Evolutionary conservation across 1,284 basidiomycete species (phyloP).

Genomic region (Leccinum huronense): DNA sequence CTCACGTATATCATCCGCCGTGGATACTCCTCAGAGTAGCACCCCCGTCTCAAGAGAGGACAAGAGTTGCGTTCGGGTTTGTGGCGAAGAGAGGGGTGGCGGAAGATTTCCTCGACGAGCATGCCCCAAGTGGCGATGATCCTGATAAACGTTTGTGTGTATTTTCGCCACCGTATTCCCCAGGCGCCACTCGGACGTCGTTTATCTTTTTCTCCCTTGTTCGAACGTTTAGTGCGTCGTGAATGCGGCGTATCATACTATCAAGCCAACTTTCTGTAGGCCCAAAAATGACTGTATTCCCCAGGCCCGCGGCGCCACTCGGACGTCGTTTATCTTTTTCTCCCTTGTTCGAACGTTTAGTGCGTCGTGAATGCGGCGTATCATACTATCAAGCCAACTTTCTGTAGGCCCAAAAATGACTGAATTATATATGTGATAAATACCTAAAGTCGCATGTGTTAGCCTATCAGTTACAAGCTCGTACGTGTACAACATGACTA

Average conservation of each 20-base stretch:
- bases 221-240: neutral
- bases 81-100: conserved; percentile 73
- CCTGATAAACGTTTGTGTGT: neutral
- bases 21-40: conserved; percentile 46
- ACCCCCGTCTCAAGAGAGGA: conserved; percentile 62
- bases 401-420: no score
- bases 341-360: neutral
- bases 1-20: conserved; percentile 65
- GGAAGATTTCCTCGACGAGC: conserved; percentile 53
- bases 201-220: neutral
- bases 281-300: neutral
- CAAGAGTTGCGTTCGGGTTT: conserved; percentile 74
- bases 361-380: neutral
- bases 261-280: neutral
- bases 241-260: neutral
- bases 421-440: no score
- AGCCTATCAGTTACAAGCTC: no score
- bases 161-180: neutral
- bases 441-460: no score
- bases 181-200: no score
- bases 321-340: neutral
- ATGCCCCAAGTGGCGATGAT: conserved; percentile 46
- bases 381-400: neutral
- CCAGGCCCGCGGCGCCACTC: neutral
- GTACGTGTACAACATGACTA: no score